Base-by-base conservation (phyloP, 257 asterid genomes). In the Solanum chiquidenum region DNA sequence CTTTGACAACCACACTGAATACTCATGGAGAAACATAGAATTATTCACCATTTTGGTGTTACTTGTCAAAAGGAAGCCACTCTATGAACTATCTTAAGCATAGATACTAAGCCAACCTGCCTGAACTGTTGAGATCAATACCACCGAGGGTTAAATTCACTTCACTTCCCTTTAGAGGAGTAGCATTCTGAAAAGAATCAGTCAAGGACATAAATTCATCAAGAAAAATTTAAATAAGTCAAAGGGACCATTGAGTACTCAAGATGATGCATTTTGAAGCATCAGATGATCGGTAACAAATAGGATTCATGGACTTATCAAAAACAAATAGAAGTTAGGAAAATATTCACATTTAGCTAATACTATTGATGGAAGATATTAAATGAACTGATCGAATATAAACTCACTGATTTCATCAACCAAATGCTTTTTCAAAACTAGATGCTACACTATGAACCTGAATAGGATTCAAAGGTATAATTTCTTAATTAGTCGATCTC, bases 101-200 rank as follows among this genome's bases (percentile, higher is more conserved):
- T 83, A 71, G 58, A 80, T 58, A 88, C 87, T 87, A 91, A 88
- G 89, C 97, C 94, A 94, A 97, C 99, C 99, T 97, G 96, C 99
- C 99, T 93, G 99, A 97, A 93, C 99, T 97, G 96, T 96, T 97
- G 93, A 97, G 99, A 90, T 97, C 99, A 89, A 97, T 97, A 88
- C 99, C 99, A 87, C 99, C 99, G 89, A 97, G 99, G 74, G 99
- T 97, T 91, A 96, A 92, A 91, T 97, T 97, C 83, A 92, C 98
- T 93, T 97, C 99, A 5, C 95, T 91, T 34, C 94, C 95, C 90
- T 93, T 97, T 89, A 91, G 98, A 87, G 98, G 96, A 87, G 90
- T 91, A 72, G 88, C 98, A 74, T 91, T 95, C 99, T 97, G 93
- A 90, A 88, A 88, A 49, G 69, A 82, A 49, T 18, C 68, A 31